A percentile compares a stretch with the other conserved stretches of the same genome.
Evolutionary conservation across 805 yeast species (phyloP).

Genomic region (Candida ponderosae): DNA sequence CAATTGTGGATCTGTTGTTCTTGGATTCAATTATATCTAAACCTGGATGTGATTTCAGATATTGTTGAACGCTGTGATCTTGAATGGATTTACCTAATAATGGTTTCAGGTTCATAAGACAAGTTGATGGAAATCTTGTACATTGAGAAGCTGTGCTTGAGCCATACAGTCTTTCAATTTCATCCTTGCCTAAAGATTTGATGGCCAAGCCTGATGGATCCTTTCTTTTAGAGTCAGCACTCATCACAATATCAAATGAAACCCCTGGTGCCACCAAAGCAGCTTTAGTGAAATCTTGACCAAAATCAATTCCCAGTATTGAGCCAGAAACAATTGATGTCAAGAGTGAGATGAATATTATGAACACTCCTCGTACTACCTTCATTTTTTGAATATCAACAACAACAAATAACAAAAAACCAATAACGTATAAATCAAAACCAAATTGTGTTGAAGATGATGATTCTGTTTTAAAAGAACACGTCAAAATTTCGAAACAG

Average conservation of each 20-base stretch:
- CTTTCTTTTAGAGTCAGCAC: constrained; percentile 88
- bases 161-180: constrained; percentile 70
- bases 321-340: constrained; percentile 37
- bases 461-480: too few species aligned
- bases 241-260: constrained; percentile 78
- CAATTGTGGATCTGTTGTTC: constrained; percentile 44
- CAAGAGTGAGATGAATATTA: too few species aligned
- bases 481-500: too few species aligned
- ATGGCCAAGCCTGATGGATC: constrained; percentile 76
- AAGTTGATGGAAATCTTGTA: constrained; percentile 64
- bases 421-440: too few species aligned
- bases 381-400: too few species aligned
- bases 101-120: constrained; percentile 61
- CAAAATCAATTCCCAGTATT: constrained; percentile 81
- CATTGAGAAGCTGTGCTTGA: constrained; percentile 63
- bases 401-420: too few species aligned
- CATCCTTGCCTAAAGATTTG: constrained; percentile 33
- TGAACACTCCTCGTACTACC: too few species aligned
- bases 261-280: constrained; percentile 86
- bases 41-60: constrained; percentile 53
- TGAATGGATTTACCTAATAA: constrained; percentile 58
- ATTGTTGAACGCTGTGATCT: constrained; percentile 39
- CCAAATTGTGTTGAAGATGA: too few species aligned
- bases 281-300: constrained; percentile 82
- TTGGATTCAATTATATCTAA: constrained; percentile 33